Conservation (phyloP, 2,329 filamentous ascomycete genomes). For the Ophiostoma sp. region DNA sequence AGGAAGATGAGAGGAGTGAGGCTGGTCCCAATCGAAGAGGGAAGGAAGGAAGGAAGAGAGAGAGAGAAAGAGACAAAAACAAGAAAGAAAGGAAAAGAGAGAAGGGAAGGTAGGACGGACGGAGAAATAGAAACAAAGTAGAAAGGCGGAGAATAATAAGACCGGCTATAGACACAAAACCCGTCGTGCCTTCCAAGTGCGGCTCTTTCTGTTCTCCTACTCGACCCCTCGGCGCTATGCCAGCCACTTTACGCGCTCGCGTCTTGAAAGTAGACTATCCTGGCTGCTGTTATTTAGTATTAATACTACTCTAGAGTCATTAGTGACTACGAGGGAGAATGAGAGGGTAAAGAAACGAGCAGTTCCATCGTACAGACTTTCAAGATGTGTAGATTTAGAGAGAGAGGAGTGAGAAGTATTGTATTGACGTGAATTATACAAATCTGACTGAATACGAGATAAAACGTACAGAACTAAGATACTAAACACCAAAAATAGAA, state of each 20-base stretch:
- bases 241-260: conserved; percentile 1
- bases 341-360: no score
- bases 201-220: not conserved
- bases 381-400: no score
- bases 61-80: not conserved
- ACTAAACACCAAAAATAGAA: not conserved
- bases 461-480: no score
- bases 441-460: no score
- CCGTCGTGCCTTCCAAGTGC: not conserved
- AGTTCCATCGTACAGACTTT: no score
- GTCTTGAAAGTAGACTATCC: not conserved
- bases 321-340: no score
- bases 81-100: not conserved
- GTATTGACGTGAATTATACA: no score
- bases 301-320: no score
- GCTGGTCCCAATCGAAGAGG: not conserved
- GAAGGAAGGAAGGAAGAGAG: not conserved
- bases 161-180: not conserved
- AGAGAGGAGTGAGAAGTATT: no score
- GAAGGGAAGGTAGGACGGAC: not conserved
- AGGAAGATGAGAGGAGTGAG: not conserved
- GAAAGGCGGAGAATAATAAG: not conserved
- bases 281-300: not conserved
- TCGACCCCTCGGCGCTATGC: not conserved
- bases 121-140: not conserved